Base-by-base conservation (phyloP, 1,139 yeast species). In the Komagataea norvegica region DNA sequence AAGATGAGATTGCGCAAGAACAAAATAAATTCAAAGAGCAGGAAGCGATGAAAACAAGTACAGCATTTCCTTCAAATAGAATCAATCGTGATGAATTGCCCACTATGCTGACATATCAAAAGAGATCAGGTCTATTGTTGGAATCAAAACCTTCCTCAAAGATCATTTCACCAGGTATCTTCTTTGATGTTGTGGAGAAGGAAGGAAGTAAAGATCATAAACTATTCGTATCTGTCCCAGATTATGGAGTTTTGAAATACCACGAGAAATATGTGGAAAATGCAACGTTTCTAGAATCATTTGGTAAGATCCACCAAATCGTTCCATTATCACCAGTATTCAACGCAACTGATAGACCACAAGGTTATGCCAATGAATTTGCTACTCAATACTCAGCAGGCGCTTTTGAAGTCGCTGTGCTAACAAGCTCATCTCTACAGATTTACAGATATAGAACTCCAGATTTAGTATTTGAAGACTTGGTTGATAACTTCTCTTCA, bases 91-190 rank as follows among this genome's bases (percentile, higher is more conserved):
- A 40, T 14, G 55, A 52, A 37, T 21, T 53, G 3, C 57, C 57
- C 29, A 45, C 54, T 2, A 50, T 64, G 26, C 52, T 62, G 4
- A 62, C 59, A 34, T 61, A 62, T 27, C 72, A 67, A 49, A 66
- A 66, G 42, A 65, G 62, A 38, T 65, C 75, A 1, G 57, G 65
- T 20, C 55, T 68, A 2, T 52, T 74, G 27, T 50, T 62, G 13
- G 64, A 62, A 33, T 57, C 67, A n/a, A 62, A 70, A 5, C 48
- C 55, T 8, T 57, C 66, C 6, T 65, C 75, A 20, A 72, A 74
- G 33, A 65, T 88, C 10, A 68, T 87, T 28, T 77, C 94, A 20
- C 96, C 96, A 0, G 95, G 95, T 9, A 79, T 87, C 5, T 88
- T 79, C 52, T 68, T 88, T 44, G 75, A 72, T 19, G 70, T 74